Conservation (phyloP, 768 basidiomycete genomes). For the Gelatoporia subvermispora region DNA sequence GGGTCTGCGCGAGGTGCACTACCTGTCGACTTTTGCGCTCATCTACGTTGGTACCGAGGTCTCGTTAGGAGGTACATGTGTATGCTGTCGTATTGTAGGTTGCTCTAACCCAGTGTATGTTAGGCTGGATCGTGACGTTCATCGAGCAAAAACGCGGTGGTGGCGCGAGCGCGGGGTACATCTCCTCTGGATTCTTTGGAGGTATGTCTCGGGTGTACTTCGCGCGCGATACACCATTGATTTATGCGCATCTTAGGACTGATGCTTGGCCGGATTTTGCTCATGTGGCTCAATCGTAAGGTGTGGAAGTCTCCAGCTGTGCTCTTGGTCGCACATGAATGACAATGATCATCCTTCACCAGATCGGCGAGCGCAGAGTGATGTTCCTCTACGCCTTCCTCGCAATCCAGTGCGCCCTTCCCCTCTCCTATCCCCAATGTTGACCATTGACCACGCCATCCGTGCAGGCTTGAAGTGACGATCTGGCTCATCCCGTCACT, state of each 20-base stretch:
- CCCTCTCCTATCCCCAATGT: neutral
- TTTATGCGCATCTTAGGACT: constrained; percentile 8
- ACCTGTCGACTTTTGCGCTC: constrained; percentile 33
- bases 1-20: constrained; percentile 29
- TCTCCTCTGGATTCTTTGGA: constrained; percentile 39
- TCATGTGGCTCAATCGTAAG: constrained; percentile 22
- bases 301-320: constrained; percentile 10
- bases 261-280: constrained; percentile 18
- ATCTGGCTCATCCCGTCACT: constrained; percentile 52
- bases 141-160: constrained; percentile 35
- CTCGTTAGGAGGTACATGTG: constrained; percentile 33
- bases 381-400: constrained; percentile 21
- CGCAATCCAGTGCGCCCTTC: constrained; percentile 18
- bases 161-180: constrained; percentile 34
- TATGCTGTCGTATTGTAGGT: neutral
- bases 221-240: no score
- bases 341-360: no score
- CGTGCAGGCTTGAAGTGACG: constrained; percentile 19
- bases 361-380: constrained; percentile 24
- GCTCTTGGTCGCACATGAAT: no score
- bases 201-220: constrained; percentile 10
- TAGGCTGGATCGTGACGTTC: constrained; percentile 44
- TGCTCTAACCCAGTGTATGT: neutral
- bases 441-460: neutral
- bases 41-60: constrained; percentile 42